These are phyloP conservation scores for Zizania latifolia DNA, from an alignment of 176 grass and related monocot genomes.

Conservation along the genomic window DNA sequence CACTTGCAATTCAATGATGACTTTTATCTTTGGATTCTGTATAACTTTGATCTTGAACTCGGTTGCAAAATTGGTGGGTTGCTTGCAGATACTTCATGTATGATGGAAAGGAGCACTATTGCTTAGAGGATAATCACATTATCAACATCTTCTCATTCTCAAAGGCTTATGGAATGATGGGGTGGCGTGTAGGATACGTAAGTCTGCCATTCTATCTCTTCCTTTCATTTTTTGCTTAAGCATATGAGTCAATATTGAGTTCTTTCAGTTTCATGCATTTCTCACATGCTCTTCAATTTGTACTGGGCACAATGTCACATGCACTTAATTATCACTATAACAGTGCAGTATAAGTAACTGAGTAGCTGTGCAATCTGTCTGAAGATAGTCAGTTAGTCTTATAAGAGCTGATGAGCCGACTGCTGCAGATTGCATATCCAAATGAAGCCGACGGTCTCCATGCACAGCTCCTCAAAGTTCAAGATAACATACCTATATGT, in stretches of 20 bases:
- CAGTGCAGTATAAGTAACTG: not conserved
- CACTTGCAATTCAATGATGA: not conserved
- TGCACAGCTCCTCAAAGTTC: constrained; percentile 88
- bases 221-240: not conserved
- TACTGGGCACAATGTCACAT: not conserved
- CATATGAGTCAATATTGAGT: not conserved
- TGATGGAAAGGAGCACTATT: constrained; percentile 84
- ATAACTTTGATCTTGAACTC: constrained; percentile 10
- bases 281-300: not conserved
- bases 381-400: not conserved
- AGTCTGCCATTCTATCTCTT: constrained; percentile 23
- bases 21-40: not conserved
- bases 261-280: not conserved
- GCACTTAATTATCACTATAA: not conserved
- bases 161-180: constrained; percentile 99
- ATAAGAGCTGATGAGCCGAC: not conserved
- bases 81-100: constrained; percentile 95
- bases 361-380: not conserved
- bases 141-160: constrained; percentile 97
- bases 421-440: constrained; percentile 85
- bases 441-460: constrained; percentile 60
- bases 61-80: not conserved
- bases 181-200: constrained; percentile 99
- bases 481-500: constrained; percentile 97
- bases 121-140: constrained; percentile 87